Evolutionary conservation across 2,329 filamentous ascomycete genomes (phyloP).

Genomic region (Curvularia spicifera): DNA sequence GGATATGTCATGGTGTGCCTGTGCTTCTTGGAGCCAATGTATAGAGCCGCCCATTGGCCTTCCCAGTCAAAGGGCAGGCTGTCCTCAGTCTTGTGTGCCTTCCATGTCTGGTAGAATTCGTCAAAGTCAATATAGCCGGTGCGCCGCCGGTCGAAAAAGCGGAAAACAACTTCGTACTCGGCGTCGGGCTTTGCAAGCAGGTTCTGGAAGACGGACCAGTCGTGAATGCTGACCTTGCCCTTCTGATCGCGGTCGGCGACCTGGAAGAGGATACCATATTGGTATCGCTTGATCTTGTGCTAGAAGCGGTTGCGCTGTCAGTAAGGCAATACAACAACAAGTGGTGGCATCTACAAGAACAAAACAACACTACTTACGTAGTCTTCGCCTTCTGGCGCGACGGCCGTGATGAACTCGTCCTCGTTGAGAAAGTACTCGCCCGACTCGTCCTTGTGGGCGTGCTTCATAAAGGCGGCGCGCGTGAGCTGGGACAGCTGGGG

Average conservation of each 20-base stretch:
- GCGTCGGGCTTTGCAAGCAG: conserved; percentile 92
- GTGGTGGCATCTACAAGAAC: no score
- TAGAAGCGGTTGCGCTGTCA: conserved; percentile 53
- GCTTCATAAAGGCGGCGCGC: conserved; percentile 74
- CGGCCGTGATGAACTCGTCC: conserved; percentile 87
- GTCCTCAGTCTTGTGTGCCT: conserved; percentile 83
- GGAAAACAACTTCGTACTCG: conserved; percentile 98
- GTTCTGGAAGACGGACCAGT: conserved; percentile 95
- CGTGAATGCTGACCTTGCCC: conserved; percentile 77
- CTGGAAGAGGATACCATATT: conserved; percentile 91
- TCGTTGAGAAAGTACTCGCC: conserved; percentile 82
- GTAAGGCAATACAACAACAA: conserved; percentile 14
- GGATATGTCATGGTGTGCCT: conserved; percentile 92
- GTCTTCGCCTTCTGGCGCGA: conserved; percentile 86
- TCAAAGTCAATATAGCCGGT: conserved; percentile 89
- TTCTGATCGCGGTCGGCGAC: conserved; percentile 81
- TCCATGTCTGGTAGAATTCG: conserved; percentile 82
- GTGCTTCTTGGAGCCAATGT: conserved; percentile 86
- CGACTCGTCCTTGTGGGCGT: conserved; percentile 76
- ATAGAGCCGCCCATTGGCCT: conserved; percentile 93
- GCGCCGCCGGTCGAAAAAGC: conserved; percentile 87
- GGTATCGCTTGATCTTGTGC: conserved; percentile 97
- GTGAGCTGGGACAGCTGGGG: conserved; percentile 74
- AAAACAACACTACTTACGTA: conserved; percentile 69
- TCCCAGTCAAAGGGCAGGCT: conserved; percentile 96